Evolutionary conservation across 148 eudicot genomes (phyloP).

Genomic region (Bassia scoparia): DNA sequence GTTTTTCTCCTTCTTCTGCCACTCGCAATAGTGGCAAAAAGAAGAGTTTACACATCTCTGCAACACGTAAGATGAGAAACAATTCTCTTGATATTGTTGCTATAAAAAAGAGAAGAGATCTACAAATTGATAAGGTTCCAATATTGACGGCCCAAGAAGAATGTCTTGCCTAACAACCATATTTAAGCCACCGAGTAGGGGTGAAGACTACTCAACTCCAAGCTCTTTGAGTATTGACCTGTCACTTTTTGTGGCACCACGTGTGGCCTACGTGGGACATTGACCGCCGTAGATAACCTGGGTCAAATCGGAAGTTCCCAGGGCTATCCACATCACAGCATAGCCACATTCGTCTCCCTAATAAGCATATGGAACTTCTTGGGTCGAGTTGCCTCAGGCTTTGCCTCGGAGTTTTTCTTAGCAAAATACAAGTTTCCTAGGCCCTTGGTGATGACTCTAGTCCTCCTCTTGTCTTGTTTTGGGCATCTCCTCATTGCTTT

Average conservation of each 20-base stretch:
- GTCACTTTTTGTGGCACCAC: conserved; percentile 27
- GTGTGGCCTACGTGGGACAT: conserved; percentile 32
- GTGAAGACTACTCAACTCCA: conserved; percentile 32
- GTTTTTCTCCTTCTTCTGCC: conserved; percentile 22
- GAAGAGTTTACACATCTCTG: conserved; percentile 11
- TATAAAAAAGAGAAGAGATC: not conserved
- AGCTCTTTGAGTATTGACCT: conserved; percentile 34
- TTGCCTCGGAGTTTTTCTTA: conserved; percentile 24
- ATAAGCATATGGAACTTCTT: conserved; percentile 38
- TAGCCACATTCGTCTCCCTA: conserved; percentile 31
- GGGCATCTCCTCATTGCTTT: conserved; percentile 35
- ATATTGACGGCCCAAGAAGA: not conserved
- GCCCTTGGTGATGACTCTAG: conserved; percentile 28
- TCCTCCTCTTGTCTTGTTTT: conserved; percentile 23
- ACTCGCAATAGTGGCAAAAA: conserved; percentile 11
- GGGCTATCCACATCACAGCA: conserved; percentile 30
- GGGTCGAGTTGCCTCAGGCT: conserved; percentile 30
- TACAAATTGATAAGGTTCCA: not conserved
- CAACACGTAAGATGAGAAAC: not conserved
- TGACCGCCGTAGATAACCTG: conserved; percentile 34
- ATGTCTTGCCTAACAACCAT: conserved; percentile 20
- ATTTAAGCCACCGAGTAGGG: conserved; percentile 28
- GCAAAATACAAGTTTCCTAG: conserved; percentile 30
- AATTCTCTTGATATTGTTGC: not conserved
- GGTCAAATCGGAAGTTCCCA: conserved; percentile 33